phyloP scores from a whole-genome alignment of 2,329 filamentous ascomycete species.

The Escovopsis sp. region DNA sequence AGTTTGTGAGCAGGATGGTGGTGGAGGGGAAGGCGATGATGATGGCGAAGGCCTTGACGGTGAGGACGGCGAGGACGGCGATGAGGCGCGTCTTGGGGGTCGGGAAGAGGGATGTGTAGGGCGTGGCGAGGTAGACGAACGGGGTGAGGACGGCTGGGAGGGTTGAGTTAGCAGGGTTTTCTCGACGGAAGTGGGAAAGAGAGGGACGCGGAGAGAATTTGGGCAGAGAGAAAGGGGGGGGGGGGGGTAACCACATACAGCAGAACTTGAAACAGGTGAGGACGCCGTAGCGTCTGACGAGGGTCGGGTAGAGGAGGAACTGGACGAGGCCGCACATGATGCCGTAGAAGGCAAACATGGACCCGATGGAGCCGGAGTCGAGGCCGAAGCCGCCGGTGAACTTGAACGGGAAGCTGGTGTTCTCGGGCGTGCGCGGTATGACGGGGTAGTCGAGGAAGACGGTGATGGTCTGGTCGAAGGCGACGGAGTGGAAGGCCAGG shows the following conservation, averaged over 20 bases:
- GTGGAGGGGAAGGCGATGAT: constrained; percentile 83
- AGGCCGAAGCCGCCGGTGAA: constrained; percentile 72
- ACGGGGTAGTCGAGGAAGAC: constrained; percentile 73
- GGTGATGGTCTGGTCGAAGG: constrained; percentile 76
- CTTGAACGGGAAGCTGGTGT: constrained; percentile 56
- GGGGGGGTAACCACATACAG: constrained; percentile 29
- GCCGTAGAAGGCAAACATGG: constrained; percentile 74
- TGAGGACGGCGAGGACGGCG: constrained; percentile 52
- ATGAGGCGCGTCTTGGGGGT: constrained; percentile 34
- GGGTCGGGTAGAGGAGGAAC: constrained; percentile 68
- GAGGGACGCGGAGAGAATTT: too few relatives aligned
- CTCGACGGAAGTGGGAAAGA: neutral
- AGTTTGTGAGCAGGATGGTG: constrained; percentile 85
- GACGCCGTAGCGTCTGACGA: constrained; percentile 60
- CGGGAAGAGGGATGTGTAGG: constrained; percentile 57
- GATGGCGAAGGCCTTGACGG: constrained; percentile 57
- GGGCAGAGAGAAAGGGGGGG: too few relatives aligned
- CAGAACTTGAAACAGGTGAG: constrained; percentile 58
- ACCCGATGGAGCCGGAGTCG: constrained; percentile 60
- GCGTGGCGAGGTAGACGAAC: constrained; percentile 64
- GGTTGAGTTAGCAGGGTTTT: neutral
- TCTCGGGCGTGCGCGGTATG: constrained; percentile 40
- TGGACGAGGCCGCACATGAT: constrained; percentile 68
- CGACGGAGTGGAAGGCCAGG: constrained; percentile 66
- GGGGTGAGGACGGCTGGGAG: constrained; percentile 51